Base-by-base conservation (phyloP, 2,329 filamentous ascomycete genomes). In the Fusarium odoratissimum region DNA sequence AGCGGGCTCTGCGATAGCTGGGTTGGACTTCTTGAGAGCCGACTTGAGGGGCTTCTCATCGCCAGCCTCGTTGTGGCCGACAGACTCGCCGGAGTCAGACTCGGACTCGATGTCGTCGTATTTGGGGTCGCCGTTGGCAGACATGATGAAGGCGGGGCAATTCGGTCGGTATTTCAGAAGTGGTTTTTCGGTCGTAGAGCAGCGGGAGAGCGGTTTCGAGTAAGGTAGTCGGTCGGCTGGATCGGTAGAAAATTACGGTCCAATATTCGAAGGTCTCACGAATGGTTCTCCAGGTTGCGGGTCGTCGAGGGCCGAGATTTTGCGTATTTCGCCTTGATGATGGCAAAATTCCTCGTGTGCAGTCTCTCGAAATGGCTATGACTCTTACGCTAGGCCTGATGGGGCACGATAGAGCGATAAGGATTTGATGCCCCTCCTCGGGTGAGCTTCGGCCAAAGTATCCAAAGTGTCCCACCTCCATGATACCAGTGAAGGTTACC, bases 1-100 rank as follows among this genome's bases (percentile, higher is more conserved):
- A 62, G 90, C 87, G 67, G 88, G 86, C 61, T 88, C 85, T 67
- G 88, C 85, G 67, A 91, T 84, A 42, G 84, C 88, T 61, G 87
- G 83, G 77, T 81, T 80, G 58, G 82, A 80, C 85, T 95, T 95
- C 89, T 98, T 98, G 84, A 98, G 86, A 31, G 94, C 91, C 49
- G 95, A 93, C 89, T 97, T 97, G 79, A 91, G 83, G 63, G 90
- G 89, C 87, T 93, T 91, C 78, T 91, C 89, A 73, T 91, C 88
- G 75, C 85, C 84, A 69, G 86, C 86, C 57, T 89, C 88, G 68
- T 90, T 85, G 68, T 89, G 84, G 75, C 90, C 86, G 72, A 90
- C 81, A 63, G 90, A 92, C 80, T 94, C 93, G 79, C 85, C 89
- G 55, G 87, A 89, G 80, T 89, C 88, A 57, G 89, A 90, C 76